phyloP scores from a whole-genome alignment of 139 green algal species.

The Chlamydomonas eustigma region DNA sequence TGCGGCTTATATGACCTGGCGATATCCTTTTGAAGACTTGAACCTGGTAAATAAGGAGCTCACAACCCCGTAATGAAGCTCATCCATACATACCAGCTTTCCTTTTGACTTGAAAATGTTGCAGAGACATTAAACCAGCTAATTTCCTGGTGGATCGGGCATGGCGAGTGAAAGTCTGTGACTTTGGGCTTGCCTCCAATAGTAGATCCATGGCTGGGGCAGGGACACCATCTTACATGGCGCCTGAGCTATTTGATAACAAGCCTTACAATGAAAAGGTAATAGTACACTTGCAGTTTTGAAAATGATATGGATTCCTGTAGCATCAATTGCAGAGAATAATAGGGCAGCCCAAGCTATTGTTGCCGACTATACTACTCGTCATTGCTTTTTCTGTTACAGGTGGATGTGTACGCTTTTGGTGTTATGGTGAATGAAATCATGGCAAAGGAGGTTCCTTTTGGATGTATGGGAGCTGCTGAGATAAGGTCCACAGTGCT shows the following conservation, averaged over 20 bases:
- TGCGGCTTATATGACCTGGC: no score
- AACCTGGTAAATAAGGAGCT: no score
- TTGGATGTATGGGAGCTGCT: not conserved
- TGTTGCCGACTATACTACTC: no score
- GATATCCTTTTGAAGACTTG: no score
- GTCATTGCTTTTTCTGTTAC: not conserved
- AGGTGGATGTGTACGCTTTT: conserved; percentile 76
- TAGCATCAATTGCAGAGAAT: no score
- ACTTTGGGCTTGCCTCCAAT: conserved; percentile 61
- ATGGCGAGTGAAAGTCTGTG: conserved; percentile 58
- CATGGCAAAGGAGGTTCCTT: conserved; percentile 26
- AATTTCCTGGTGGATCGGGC: conserved; percentile 75
- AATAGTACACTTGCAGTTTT: no score
- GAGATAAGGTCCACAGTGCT: conserved; percentile 33
- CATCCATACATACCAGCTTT: no score
- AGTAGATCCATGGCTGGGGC: conserved; percentile 37
- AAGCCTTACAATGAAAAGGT: conserved; percentile 61
- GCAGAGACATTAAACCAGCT: conserved; percentile 80
- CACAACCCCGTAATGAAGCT: no score
- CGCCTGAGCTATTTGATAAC: conserved; percentile 59
- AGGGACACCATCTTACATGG: conserved; percentile 70
- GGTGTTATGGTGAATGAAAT: conserved; percentile 75
- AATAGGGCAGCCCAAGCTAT: no score
- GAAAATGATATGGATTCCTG: no score
- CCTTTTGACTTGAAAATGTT: no score